Conservation (phyloP, 371 early-diverging fungal species). For the Saksenaea oblongispora region DNA sequence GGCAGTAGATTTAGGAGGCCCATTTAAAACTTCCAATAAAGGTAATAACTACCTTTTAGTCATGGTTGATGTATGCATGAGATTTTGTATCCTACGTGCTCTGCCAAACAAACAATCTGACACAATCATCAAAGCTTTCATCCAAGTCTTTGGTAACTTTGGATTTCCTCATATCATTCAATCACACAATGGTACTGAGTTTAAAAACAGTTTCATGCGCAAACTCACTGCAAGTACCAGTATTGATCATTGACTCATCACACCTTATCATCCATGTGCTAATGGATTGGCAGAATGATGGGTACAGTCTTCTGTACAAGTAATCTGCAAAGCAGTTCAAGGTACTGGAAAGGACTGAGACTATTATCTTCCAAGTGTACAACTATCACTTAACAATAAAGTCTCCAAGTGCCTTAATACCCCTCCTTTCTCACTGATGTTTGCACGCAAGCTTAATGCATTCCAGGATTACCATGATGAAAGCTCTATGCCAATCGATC, state of each 20-base stretch:
- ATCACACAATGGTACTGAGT: conserved; percentile 35
- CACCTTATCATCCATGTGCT: conserved; percentile 7
- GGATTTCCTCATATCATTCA: conserved; percentile 13
- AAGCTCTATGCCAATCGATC: too few relatives aligned
- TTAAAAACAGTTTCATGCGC: conserved; percentile 11
- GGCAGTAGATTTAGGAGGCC: conserved; percentile 15
- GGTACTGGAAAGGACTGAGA: background rate
- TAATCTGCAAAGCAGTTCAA: background rate
- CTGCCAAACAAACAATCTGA: conserved; percentile 20
- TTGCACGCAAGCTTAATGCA: too few relatives aligned
- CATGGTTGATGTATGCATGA: conserved; percentile 22
- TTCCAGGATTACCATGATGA: background rate
- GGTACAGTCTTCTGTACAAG: background rate
- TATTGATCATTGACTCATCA: background rate
- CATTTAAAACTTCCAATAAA: conserved; percentile 1
- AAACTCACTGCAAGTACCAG: background rate
- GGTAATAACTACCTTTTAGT: conserved; percentile 21
- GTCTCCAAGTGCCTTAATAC: background rate
- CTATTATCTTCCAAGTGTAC: too few relatives aligned
- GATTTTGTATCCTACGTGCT: conserved; percentile 21
- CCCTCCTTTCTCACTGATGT: too few relatives aligned
- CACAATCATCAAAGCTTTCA: conserved; percentile 17
- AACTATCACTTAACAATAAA: background rate
- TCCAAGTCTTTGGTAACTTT: background rate
- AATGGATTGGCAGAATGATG: conserved; percentile 5